These are phyloP conservation scores for Chalciporus sphaerocephalus DNA, from an alignment of 768 basidiomycete species.

Conservation along the genomic window DNA sequence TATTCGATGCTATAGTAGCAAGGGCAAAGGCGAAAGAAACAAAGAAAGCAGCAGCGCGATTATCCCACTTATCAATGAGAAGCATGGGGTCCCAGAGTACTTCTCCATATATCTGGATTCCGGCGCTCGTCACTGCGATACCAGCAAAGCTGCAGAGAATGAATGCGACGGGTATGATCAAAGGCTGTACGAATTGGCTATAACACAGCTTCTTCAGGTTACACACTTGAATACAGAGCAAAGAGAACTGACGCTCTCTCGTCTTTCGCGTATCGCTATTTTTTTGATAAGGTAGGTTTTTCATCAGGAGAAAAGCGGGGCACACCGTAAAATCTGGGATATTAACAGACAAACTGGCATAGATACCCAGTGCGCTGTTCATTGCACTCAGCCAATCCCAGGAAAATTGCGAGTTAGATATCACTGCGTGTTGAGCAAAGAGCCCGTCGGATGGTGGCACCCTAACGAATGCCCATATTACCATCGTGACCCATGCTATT, in stretches of 20 bases:
- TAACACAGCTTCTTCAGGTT: slow-evolving; percentile 2
- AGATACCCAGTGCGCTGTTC: slow-evolving; percentile 74
- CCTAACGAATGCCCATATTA: slow-evolving; percentile 74
- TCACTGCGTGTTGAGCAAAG: slow-evolving; percentile 44
- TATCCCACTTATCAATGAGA: slow-evolving; percentile 79
- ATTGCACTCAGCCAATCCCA: slow-evolving; percentile 79
- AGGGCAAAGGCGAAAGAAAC: slow-evolving; percentile 67
- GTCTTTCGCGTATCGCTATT: slow-evolving; percentile 66
- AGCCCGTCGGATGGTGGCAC: slow-evolving; percentile 61
- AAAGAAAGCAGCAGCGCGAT: slow-evolving; percentile 84
- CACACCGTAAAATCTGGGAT: slow-evolving; percentile 78
- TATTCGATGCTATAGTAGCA: slow-evolving; percentile 67
- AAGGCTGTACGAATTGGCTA: slow-evolving; percentile 69
- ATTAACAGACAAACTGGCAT: slow-evolving; percentile 69
- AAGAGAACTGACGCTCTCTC: slow-evolving; percentile 50
- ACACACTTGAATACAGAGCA: not conserved
- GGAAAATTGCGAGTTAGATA: slow-evolving; percentile 53
- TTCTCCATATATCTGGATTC: slow-evolving; percentile 63
- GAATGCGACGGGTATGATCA: slow-evolving; percentile 77
- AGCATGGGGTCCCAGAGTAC: slow-evolving; percentile 72
- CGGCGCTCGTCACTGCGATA: slow-evolving; percentile 76
- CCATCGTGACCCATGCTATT: slow-evolving; percentile 59
- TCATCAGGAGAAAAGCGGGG: not conserved
- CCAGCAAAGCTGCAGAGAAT: slow-evolving; percentile 75
- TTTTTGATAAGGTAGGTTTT: slow-evolving; percentile 1